Percentiles rank a stretch among this genome's conserved stretches.
These are phyloP conservation scores for Xylariaceae sp. DNA, from an alignment of 2,329 filamentous ascomycete species.

Conservation along the genomic window DNA sequence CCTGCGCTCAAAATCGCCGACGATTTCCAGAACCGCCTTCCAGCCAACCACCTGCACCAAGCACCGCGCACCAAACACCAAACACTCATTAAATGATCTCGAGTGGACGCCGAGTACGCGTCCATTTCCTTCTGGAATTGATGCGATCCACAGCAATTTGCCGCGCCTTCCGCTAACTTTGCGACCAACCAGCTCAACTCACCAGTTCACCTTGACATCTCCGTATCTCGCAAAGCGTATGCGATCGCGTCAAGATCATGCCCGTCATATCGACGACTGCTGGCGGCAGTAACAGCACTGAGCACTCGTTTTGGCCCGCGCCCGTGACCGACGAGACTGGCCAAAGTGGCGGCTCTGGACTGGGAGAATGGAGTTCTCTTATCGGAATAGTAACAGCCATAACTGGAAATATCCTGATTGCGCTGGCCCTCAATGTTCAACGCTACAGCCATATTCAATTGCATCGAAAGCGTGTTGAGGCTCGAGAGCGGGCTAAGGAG, in stretches of 20 bases:
- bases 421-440: constrained; percentile 92
- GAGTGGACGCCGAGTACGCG: constrained; percentile 7
- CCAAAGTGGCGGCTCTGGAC: constrained; percentile 40
- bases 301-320: constrained; percentile 18
- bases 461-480: constrained; percentile 60
- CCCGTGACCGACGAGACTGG: constrained; percentile 23
- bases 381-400: constrained; percentile 95
- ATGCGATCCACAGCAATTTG: constrained; percentile 14
- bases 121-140: constrained; percentile 15
- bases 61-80: not conserved
- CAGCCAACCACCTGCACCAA: not conserved
- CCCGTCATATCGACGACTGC: constrained; percentile 19
- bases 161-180: constrained; percentile 15
- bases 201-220: not conserved
- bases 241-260: constrained; percentile 18
- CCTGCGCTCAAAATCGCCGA: constrained; percentile 3
- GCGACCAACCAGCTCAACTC: not conserved
- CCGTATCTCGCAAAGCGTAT: constrained; percentile 3
- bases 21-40: not conserved
- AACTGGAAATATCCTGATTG: constrained; percentile 87
- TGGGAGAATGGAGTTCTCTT: constrained; percentile 78
- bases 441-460: constrained; percentile 89
- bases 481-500: constrained; percentile 49
- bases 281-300: constrained; percentile 15
- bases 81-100: constrained; percentile 13